Conservation (phyloP, 495 filamentous ascomycete species). For the Neurospora sp. region DNA sequence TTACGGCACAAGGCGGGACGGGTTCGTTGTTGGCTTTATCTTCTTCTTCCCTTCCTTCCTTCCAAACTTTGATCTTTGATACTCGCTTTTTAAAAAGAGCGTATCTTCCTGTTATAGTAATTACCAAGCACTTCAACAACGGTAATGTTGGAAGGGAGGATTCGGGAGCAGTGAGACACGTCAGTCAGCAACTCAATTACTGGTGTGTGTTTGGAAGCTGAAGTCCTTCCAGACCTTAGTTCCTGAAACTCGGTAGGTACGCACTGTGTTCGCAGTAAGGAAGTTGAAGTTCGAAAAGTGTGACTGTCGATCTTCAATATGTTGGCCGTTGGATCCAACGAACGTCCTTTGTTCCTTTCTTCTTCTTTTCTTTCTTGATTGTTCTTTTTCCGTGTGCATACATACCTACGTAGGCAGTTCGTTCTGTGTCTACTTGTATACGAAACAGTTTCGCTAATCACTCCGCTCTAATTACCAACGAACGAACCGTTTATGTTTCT, state of each 20-base stretch:
- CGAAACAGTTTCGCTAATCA: neutral
- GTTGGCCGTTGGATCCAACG: neutral
- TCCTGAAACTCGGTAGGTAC: neutral
- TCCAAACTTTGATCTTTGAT: no score
- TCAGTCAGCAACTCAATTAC: neutral
- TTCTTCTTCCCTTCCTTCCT: no score
- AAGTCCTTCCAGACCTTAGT: no score
- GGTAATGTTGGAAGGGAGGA: neutral
- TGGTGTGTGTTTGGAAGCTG: no score
- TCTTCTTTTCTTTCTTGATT: neutral
- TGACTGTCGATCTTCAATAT: neutral
- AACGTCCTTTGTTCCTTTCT: neutral
- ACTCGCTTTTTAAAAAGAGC: no score
- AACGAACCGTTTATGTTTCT: no score
- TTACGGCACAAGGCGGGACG: neutral
- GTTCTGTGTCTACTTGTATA: neutral
- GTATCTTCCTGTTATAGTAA: no score
- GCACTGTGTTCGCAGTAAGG: neutral
- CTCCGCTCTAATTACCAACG: neutral
- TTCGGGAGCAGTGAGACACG: neutral
- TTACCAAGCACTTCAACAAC: no score
- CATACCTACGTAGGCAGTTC: no score
- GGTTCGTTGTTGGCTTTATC: no score
- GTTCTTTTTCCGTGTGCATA: neutral
- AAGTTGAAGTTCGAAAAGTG: neutral